Base-by-base conservation (phyloP, 306 rosid genomes). In the Astragalus glycyphyllos region DNA sequence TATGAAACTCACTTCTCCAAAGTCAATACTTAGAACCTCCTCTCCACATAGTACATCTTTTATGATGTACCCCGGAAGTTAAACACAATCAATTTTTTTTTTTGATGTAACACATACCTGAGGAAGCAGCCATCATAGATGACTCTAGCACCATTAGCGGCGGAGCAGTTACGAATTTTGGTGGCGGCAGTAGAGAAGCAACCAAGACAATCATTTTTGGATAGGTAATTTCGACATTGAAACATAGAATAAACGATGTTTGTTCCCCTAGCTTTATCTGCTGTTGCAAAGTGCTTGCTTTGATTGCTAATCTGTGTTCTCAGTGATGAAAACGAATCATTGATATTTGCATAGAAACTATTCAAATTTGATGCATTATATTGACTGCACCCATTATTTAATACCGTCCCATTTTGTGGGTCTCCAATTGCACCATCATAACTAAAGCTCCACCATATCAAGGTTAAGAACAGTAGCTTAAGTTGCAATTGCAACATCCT, bases 41-140 rank as follows among this genome's bases (percentile, higher is more conserved):
- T 20, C 23, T 20, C 23, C 1, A 20, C 23, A 20, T 20, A 20
- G 23, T 20, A 20, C 23, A 20, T 20, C 23, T 20, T 20, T 20
- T 20, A 2, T 20, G 23, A 1, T 20, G 2, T 20, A 20, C 23
- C 23, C 23, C 23, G 23, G 23, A 20, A 20, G 23, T 20, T 20
- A 20, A 20, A 20, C 23, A 20, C 2, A 20, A 26, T 2, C 31
- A 26, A 26, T 26, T 26, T 26, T 26, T 1, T 26, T 26, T 26
- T 26, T 1, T 26, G 1, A 26, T 26, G 31, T 26, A 26, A 26
- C 45, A 40, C 31, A 69, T 71, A 89, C 92, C 96, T 85, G 57
- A 89, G 86, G 70, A 81, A 81, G 84, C 96, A 89, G 2, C 88
- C 96, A 2, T 89, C 88, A 11, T 84, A 86, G 77, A 86, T 63